These are phyloP conservation scores for Lentinula edodes DNA, from an alignment of 768 basidiomycete species.

Conservation along the genomic window DNA sequence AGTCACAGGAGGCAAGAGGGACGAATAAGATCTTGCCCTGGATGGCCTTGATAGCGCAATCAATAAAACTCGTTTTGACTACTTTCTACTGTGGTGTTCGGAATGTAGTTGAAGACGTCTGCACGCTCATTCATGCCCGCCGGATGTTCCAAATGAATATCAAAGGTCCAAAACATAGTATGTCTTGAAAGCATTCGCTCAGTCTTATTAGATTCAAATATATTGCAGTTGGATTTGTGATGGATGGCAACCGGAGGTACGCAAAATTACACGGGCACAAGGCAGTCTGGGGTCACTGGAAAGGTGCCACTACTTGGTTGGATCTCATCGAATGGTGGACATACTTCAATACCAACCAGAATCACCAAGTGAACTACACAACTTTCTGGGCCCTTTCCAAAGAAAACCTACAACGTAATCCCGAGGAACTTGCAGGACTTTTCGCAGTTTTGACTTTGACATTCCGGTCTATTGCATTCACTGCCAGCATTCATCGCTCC, in stretches of 20 bases:
- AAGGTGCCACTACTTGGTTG: conserved; percentile 10
- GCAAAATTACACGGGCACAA: conserved; percentile 8
- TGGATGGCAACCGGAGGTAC: conserved; percentile 14
- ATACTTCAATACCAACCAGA: conserved; percentile 8
- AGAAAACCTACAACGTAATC: conserved; percentile 12
- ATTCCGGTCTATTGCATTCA: conserved; percentile 13
- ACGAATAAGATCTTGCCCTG: background rate
- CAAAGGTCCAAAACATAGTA: background rate
- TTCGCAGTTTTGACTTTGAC: conserved; percentile 11
- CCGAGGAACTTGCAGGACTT: conserved; percentile 12
- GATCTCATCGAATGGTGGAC: conserved; percentile 15
- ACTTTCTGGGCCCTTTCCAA: conserved; percentile 14
- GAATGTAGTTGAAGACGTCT: background rate
- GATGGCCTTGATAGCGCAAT: background rate
- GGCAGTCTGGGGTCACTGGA: conserved; percentile 10
- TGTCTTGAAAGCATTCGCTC: background rate
- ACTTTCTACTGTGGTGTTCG: background rate
- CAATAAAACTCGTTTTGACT: background rate
- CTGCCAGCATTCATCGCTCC: conserved; percentile 10
- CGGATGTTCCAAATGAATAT: background rate
- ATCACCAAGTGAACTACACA: conserved; percentile 9
- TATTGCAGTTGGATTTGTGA: conserved; percentile 12
- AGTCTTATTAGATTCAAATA: background rate
- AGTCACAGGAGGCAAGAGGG: background rate
- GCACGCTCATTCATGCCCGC: background rate